phyloP scores from a whole-genome alignment of 352 stramenopile species.

The Pythium sukuiense region DNA sequence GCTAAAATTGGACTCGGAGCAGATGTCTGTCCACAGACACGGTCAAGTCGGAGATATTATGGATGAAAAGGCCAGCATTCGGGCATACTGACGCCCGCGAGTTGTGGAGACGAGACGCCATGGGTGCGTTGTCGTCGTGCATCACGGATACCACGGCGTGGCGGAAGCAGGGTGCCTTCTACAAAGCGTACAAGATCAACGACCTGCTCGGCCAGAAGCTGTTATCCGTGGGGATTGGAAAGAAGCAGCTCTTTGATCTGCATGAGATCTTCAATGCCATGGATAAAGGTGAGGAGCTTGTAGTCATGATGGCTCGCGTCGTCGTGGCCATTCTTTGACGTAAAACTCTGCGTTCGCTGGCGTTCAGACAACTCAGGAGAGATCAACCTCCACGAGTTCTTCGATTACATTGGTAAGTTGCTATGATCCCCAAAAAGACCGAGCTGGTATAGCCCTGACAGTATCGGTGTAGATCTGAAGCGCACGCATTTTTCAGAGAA shows the following conservation, averaged over 20 bases:
- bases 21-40: not conserved
- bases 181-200: conserved; percentile 42
- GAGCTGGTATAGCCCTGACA: not conserved
- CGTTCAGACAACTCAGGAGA: conserved; percentile 52
- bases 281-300: conserved; percentile 37
- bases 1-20: too few species aligned
- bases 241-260: conserved; percentile 47
- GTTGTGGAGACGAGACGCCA: not conserved
- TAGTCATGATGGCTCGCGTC: not conserved
- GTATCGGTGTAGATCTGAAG: conserved; percentile 38
- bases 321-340: not conserved
- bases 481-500: conserved; percentile 69
- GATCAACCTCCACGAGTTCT: conserved; percentile 72
- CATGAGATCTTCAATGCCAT: conserved; percentile 58
- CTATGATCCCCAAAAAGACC: not conserved
- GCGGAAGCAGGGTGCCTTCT: conserved; percentile 25
- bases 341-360: not conserved
- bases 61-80: not conserved
- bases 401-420: conserved; percentile 58
- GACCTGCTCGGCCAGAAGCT: conserved; percentile 40
- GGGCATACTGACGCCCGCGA: not conserved
- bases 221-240: conserved; percentile 41
- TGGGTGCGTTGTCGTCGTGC: conserved; percentile 16
- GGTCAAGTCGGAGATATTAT: not conserved
- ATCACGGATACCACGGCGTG: not conserved